Evolutionary conservation across 306 rosid genomes (phyloP).

Genomic region (Rosa persica): DNA sequence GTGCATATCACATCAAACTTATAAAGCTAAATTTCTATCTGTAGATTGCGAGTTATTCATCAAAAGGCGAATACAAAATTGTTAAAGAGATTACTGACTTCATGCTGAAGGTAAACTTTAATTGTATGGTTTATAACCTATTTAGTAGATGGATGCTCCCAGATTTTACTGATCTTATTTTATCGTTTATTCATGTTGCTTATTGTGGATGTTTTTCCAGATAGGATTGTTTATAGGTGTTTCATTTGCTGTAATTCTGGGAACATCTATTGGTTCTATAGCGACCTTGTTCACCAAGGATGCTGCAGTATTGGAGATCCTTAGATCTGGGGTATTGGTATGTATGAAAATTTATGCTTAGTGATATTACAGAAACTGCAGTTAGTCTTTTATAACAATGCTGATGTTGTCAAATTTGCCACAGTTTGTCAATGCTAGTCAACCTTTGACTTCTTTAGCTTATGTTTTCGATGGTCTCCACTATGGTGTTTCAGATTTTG

Average conservation of each 20-base stretch:
- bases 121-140: neutral
- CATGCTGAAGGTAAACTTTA: slow-evolving; percentile 49
- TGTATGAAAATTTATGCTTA: slow-evolving; percentile 29
- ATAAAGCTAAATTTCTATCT: slow-evolving; percentile 17
- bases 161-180: neutral
- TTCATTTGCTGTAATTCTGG: slow-evolving; percentile 65
- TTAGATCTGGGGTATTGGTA: slow-evolving; percentile 74
- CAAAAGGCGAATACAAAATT: slow-evolving; percentile 70
- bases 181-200: neutral
- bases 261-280: slow-evolving; percentile 74
- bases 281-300: slow-evolving; percentile 83
- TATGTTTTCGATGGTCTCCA: slow-evolving; percentile 92
- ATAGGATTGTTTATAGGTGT: slow-evolving; percentile 72
- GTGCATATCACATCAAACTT: neutral
- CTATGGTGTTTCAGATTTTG: slow-evolving; percentile 89
- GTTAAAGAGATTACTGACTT: slow-evolving; percentile 71
- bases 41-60: slow-evolving; percentile 83
- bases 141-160: neutral
- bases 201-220: slow-evolving; percentile 44
- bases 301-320: slow-evolving; percentile 69
- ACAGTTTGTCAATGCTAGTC: slow-evolving; percentile 89
- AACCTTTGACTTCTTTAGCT: slow-evolving; percentile 86
- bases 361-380: neutral
- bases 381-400: slow-evolving; percentile 18
- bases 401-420: slow-evolving; percentile 26